Evolutionary conservation across 495 filamentous ascomycete genomes (phyloP).

Genomic region (Penicillium steckii): DNA sequence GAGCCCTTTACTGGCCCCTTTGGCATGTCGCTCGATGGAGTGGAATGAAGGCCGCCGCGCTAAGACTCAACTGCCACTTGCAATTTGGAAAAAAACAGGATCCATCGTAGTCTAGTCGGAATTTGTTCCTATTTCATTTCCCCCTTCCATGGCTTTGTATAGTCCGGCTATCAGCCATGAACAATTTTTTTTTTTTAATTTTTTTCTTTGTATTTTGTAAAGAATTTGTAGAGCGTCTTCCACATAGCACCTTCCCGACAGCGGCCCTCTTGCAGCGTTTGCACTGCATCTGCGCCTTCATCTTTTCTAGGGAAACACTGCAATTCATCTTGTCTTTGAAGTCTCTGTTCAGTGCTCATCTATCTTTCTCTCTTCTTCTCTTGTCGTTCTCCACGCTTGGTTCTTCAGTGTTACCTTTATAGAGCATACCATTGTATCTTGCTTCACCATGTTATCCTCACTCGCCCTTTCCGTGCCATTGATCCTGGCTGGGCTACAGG

Average conservation of each 20-base stretch:
- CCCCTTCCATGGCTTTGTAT: background rate
- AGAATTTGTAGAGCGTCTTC: too few relatives aligned
- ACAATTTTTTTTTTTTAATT: too few relatives aligned
- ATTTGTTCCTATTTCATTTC: background rate
- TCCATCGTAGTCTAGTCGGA: too few relatives aligned
- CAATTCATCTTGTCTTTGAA: too few relatives aligned
- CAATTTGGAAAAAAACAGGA: conserved; percentile 19
- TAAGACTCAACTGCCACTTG: conserved; percentile 11
- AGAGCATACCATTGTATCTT: background rate
- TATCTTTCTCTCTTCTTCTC: background rate
- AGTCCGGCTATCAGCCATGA: too few relatives aligned
- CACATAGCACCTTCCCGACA: background rate
- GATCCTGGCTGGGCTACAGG: conserved; percentile 31
- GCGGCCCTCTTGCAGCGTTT: background rate
- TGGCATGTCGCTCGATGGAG: conserved; percentile 6
- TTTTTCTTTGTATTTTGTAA: background rate
- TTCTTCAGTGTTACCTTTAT: conserved; percentile 7
- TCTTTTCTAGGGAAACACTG: too few relatives aligned
- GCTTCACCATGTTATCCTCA: conserved; percentile 26
- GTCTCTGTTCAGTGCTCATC: too few relatives aligned
- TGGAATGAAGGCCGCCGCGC: conserved; percentile 5
- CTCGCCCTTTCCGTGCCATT: conserved; percentile 20
- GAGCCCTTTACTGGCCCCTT: background rate
- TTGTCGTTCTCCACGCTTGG: background rate
- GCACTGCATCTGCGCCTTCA: too few relatives aligned